Percentiles rank a stretch among this genome's conserved stretches.
These are phyloP conservation scores for Tremellales sp. DNA, from an alignment of 1,284 basidiomycete genomes.

Conservation along the genomic window DNA sequence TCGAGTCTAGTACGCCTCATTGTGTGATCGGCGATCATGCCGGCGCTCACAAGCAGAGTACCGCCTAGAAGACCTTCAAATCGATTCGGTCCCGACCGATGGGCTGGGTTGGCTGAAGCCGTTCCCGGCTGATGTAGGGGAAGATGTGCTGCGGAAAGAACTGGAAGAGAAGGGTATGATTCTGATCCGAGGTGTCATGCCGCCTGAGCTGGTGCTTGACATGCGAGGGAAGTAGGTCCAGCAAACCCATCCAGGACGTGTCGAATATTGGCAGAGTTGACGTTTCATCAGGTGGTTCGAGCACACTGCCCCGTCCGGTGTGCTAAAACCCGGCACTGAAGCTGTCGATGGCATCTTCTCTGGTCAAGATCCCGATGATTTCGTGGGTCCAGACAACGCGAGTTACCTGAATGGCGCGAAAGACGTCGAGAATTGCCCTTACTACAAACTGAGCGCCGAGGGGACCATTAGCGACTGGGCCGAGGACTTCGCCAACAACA, in stretches of 20 bases:
- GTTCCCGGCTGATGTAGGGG: conserved; percentile 7
- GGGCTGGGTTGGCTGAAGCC: conserved; percentile 12
- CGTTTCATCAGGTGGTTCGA: conserved; percentile 10
- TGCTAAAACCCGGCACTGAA: conserved; percentile 9
- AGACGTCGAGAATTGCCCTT: not conserved
- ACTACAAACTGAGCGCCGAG: conserved; percentile 3
- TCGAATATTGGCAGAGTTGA: conserved; percentile 1
- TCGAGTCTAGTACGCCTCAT: not conserved
- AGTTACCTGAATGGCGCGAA: not conserved
- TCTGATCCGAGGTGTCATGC: conserved; percentile 18
- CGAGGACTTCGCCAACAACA: conserved; percentile 7
- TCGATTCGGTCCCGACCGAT: not conserved
- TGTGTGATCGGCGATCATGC: not conserved
- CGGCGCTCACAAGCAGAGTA: not conserved
- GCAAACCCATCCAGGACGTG: not conserved
- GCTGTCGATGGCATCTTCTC: conserved; percentile 10
- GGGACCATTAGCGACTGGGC: conserved; percentile 3
- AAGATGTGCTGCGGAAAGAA: conserved; percentile 9
- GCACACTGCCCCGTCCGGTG: conserved; percentile 7
- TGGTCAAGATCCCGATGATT: conserved; percentile 5
- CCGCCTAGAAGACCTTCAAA: not conserved
- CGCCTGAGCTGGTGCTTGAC: conserved; percentile 13
- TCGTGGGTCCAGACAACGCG: conserved; percentile 4
- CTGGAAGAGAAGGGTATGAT: conserved; percentile 17
- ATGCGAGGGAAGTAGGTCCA: conserved; percentile 3